These are phyloP conservation scores for Myxozyma nipponensis DNA, from an alignment of 805 yeast species.

Conservation along the genomic window DNA sequence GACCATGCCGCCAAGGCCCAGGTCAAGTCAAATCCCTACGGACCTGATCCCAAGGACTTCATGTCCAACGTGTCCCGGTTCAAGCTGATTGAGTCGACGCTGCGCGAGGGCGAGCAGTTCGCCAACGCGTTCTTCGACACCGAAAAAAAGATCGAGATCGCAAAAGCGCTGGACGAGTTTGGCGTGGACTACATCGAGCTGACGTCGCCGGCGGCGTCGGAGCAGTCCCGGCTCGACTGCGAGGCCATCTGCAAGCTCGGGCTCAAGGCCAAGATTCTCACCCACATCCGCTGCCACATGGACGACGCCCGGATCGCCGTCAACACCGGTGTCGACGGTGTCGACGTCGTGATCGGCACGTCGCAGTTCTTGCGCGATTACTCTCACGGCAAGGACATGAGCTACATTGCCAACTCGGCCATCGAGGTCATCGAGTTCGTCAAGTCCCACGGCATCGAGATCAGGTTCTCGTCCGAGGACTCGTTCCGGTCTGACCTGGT, in stretches of 20 bases:
- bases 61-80: constrained; percentile 84
- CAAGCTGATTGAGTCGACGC: constrained; percentile 90
- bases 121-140: constrained; percentile 95
- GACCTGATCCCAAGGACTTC: constrained; percentile 91
- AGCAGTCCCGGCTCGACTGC: constrained; percentile 88
- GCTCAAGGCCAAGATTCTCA: constrained; percentile 87
- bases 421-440: constrained; percentile 96
- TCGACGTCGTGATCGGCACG: constrained; percentile 96
- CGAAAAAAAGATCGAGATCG: constrained; percentile 93
- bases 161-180: constrained; percentile 93
- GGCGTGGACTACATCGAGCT: constrained; percentile 98
- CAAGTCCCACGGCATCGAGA: constrained; percentile 94
- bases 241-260: constrained; percentile 98
- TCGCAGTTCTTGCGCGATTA: constrained; percentile 91
- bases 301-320: constrained; percentile 97
- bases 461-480: constrained; percentile 95
- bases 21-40: constrained; percentile 68
- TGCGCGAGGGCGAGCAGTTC: constrained; percentile 98
- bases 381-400: constrained; percentile 98
- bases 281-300: constrained; percentile 98
- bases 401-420: constrained; percentile 92
- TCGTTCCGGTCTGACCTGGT: constrained; percentile 96
- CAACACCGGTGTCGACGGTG: constrained; percentile 98
- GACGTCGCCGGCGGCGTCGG: constrained; percentile 97
- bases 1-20: constrained; percentile 7